Evolutionary conservation across 768 basidiomycete genomes (phyloP), one percentile per base, ranked within the genome.

Genomic region (Suillus placidus): DNA sequence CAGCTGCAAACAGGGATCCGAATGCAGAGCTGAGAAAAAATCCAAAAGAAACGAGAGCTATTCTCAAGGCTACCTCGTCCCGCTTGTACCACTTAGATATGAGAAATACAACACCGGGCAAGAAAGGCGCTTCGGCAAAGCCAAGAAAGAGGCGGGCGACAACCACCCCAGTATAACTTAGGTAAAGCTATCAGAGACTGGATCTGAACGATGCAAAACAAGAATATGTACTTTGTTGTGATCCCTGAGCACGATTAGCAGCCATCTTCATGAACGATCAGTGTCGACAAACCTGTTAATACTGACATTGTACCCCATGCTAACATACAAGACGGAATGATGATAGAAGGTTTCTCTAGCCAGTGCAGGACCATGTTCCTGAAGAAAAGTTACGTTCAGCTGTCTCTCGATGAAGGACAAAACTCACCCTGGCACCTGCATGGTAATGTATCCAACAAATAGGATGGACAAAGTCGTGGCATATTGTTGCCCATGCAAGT

Each of bases 1-100:
- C 82, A 43, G 82, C 78, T 14, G 82, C 80, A 35, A 85, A 73
- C 32, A 84, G 69, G 4, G 81, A 77, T 0, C 82, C 81, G 66
- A 83, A 82, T 3, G 82, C 84, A 73, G 84, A 83, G 8, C 75
- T 76, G 55, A 82, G 78, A 14, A 84, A 68, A 66, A 76, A 78
- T 32, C 80, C 79, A 65, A 72, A 77, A 66, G 74, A 77, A 18
- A 77, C 72, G 60, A 80, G 69, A 16, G 79, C 75, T 30, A 73
- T 74, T 10, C 79, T 70, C 26, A 79, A 65, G n/a, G 77, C 82
- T 34, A 82, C 71, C 66, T 83, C 80, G 40, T 73, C 71, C 47
- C 74, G 72, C 30, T 70, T 78, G 70, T 82, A 82, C 64, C 64
- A 65, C 40, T 32, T 56, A 26, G 64, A 62, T 47, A 65, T 12